These are phyloP conservation scores for Rostrohypoxylon terebratum DNA, from an alignment of 495 filamentous ascomycete species.

Conservation along the genomic window DNA sequence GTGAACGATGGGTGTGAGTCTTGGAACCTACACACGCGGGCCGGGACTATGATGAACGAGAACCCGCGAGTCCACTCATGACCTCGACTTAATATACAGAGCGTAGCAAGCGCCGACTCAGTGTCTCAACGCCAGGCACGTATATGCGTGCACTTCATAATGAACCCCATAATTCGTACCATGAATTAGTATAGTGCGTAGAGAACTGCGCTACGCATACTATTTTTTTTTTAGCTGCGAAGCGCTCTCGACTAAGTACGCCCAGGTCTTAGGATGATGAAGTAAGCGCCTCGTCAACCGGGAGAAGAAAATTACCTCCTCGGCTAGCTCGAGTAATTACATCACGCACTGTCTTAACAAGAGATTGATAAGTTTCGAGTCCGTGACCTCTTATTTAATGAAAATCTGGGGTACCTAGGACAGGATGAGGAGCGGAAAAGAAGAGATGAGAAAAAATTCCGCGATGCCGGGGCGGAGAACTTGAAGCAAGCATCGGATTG, in stretches of 20 bases:
- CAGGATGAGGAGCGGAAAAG: conserved; percentile 41
- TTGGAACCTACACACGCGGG: conserved; percentile 44
- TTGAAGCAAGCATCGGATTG: conserved; percentile 30
- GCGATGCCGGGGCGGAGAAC: conserved; percentile 39
- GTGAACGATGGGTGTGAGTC: conserved; percentile 37
- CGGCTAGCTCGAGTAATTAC: conserved; percentile 18
- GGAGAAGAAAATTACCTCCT: neutral
- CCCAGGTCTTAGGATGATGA: conserved; percentile 23
- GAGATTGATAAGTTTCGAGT: conserved; percentile 25
- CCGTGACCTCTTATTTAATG: conserved; percentile 2
- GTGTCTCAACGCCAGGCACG: conserved; percentile 43
- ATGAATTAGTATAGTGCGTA: conserved; percentile 34
- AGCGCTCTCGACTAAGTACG: conserved; percentile 29
- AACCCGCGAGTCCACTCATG: conserved; percentile 47
- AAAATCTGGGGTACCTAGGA: conserved; percentile 18
- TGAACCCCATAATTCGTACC: conserved; percentile 43
- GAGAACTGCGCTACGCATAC: conserved; percentile 23
- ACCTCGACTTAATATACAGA: conserved; percentile 51
- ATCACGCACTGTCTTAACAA: conserved; percentile 11
- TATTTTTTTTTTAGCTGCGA: conserved; percentile 27
- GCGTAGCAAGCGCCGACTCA: conserved; percentile 47
- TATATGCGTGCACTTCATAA: conserved; percentile 43
- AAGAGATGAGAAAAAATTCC: conserved; percentile 35
- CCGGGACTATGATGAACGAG: conserved; percentile 40
- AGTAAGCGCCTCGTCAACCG: conserved; percentile 34